phyloP scores from a whole-genome alignment of 768 basidiomycete genomes.

The Infundibulicybe gibba region DNA sequence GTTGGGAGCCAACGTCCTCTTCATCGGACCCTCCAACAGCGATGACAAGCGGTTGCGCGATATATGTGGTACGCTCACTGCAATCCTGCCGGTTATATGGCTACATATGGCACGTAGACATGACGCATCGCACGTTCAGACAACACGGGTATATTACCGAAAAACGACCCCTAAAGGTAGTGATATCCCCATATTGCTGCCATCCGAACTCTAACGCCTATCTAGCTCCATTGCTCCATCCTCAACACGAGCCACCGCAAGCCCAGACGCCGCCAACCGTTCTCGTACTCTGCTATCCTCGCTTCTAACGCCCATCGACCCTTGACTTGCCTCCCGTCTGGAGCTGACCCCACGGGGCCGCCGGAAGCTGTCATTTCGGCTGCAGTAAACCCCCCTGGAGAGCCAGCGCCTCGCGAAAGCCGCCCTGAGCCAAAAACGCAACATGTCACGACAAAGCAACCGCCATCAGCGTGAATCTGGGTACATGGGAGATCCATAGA shows the following conservation, averaged over 20 bases:
- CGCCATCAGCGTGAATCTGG: slow-evolving; percentile 40
- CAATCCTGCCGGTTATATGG: background rate
- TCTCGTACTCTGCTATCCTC: slow-evolving; percentile 35
- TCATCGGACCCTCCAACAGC: slow-evolving; percentile 42
- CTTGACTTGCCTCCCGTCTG: background rate
- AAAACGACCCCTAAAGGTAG: slow-evolving; percentile 48
- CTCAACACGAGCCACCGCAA: slow-evolving; percentile 45
- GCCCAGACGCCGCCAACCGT: slow-evolving; percentile 28
- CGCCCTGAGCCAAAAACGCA: background rate
- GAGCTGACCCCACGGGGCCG: background rate
- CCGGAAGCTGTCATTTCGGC: background rate
- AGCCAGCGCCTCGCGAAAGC: slow-evolving; percentile 7
- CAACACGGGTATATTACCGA: slow-evolving; percentile 41
- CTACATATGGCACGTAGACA: slow-evolving; percentile 22
- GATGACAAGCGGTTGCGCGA: slow-evolving; percentile 16
- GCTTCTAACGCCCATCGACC: slow-evolving; percentile 8
- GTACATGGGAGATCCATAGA: slow-evolving; percentile 48
- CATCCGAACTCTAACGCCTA: background rate
- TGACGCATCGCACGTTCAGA: slow-evolving; percentile 36
- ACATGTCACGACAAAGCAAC: background rate
- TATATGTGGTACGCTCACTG: slow-evolving; percentile 23
- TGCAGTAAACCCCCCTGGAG: background rate
- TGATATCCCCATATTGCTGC: background rate
- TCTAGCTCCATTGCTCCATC: slow-evolving; percentile 46
- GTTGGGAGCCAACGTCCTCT: slow-evolving; percentile 49